These are phyloP conservation scores for Crucihimalaya himalaica DNA, from an alignment of 345 rosid species.

Conservation along the genomic window DNA sequence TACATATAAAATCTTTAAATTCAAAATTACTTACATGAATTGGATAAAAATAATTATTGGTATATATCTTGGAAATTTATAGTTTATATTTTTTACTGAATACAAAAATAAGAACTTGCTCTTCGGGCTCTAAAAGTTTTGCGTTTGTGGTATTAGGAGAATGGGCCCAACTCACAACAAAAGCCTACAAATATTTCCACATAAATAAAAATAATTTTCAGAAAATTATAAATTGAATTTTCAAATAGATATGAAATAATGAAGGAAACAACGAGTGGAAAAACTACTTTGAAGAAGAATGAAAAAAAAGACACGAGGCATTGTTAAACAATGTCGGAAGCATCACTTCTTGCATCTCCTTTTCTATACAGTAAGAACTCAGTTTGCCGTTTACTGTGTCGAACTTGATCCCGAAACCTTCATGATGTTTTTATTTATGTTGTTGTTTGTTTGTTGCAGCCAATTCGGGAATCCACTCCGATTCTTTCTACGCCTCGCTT, in stretches of 20 bases:
- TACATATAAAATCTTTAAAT: background rate
- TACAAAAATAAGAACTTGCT: background rate
- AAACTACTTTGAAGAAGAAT: background rate
- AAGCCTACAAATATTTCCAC: background rate
- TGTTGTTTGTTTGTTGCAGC: conserved; percentile 11
- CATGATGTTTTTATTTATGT: background rate
- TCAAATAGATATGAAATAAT: background rate
- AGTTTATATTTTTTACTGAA: background rate
- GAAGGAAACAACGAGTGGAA: background rate
- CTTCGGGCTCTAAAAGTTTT: background rate
- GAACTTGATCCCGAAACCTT: background rate
- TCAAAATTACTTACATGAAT: too few relatives aligned
- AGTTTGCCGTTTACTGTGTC: background rate
- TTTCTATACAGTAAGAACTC: conserved; percentile 35
- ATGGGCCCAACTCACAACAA: background rate
- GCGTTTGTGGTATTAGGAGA: background rate
- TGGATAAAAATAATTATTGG: too few relatives aligned
- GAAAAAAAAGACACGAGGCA: too few relatives aligned
- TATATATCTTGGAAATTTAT: background rate
- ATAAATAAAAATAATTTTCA: background rate
- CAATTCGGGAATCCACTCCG: conserved; percentile 38
- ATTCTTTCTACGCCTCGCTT: conserved; percentile 48
- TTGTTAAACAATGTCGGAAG: conserved; percentile 23
- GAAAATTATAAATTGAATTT: background rate
- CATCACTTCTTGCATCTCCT: conserved; percentile 36